Evolutionary conservation across 208 protist genomes (phyloP).

Genomic region (Strigomonas culicis): DNA sequence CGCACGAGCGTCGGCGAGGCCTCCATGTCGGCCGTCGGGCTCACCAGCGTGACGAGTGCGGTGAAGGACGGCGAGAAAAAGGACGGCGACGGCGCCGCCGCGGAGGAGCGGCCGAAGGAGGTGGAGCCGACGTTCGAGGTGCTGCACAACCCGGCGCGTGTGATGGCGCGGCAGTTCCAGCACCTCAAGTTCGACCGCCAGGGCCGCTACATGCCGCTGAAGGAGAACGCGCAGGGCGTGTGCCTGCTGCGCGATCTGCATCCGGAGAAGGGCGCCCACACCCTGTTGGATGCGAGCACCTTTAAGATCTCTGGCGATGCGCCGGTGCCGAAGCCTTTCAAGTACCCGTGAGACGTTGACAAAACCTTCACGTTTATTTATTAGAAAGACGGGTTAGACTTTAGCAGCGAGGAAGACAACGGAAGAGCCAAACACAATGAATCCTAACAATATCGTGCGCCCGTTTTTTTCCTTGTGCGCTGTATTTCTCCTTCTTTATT

Average conservation of each 20-base stretch:
- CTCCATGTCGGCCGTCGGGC: background rate
- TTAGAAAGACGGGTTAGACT: background rate
- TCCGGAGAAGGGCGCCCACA: slow-evolving; percentile 43
- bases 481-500: background rate
- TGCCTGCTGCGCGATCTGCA: slow-evolving; percentile 75
- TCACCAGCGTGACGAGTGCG: background rate
- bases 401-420: background rate
- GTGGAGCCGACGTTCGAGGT: slow-evolving; percentile 55
- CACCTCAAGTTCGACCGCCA: slow-evolving; percentile 69
- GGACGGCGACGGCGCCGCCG: slow-evolving; percentile 9
- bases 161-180: slow-evolving; percentile 71
- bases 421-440: background rate
- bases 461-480: slow-evolving; percentile 9
- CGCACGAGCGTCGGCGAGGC: slow-evolving; percentile 9
- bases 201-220: slow-evolving; percentile 67
- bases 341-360: slow-evolving; percentile 43
- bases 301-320: slow-evolving; percentile 53
- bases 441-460: background rate
- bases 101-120: slow-evolving; percentile 13
- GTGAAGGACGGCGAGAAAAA: slow-evolving; percentile 7
- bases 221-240: slow-evolving; percentile 65
- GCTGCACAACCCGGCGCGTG: slow-evolving; percentile 77
- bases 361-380: background rate
- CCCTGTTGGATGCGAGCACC: slow-evolving; percentile 43
- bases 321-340: slow-evolving; percentile 70